Conservation (phyloP, 2,329 filamentous ascomycete genomes). For the Trichoderma citrinoviride region DNA sequence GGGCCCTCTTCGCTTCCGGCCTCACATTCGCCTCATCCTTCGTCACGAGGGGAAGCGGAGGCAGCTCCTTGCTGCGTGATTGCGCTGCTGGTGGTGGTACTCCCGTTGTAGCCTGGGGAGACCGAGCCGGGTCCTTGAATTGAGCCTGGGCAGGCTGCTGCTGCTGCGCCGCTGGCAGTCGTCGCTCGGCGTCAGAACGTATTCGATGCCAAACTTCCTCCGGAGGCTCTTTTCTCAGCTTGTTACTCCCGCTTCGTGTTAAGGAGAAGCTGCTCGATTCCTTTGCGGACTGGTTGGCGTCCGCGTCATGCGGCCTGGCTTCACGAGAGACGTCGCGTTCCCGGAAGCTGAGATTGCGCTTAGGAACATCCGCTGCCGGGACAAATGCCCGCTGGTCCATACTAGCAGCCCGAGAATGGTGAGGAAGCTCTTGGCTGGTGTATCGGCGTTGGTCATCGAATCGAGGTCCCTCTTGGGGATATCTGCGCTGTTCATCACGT, state of each 20-base stretch:
- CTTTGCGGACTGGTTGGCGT: constrained; percentile 28
- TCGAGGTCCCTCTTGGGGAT: constrained; percentile 7
- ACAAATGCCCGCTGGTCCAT: constrained; percentile 25
- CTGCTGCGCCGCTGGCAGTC: constrained; percentile 21
- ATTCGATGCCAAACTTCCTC: constrained; percentile 48
- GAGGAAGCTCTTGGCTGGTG: constrained; percentile 26
- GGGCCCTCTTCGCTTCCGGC: neutral
- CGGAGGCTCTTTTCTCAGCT: constrained; percentile 56
- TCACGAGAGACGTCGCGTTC: constrained; percentile 53
- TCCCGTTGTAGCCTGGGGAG: constrained; percentile 8
- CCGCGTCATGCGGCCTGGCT: constrained; percentile 35
- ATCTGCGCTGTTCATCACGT: constrained; percentile 5
- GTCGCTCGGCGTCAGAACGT: constrained; percentile 45
- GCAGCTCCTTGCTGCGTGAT: constrained; percentile 35
- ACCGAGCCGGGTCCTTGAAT: constrained; percentile 1
- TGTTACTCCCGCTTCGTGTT: constrained; percentile 54
- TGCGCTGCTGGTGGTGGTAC: constrained; percentile 18
- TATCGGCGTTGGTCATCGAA: constrained; percentile 8
- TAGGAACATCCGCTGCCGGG: constrained; percentile 40
- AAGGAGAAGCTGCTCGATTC: constrained; percentile 40
- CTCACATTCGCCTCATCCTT: neutral
- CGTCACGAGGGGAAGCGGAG: constrained; percentile 28
- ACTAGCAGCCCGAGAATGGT: constrained; percentile 5
- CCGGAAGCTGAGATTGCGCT: constrained; percentile 60
- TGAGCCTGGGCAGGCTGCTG: neutral